A percentile compares a stretch with the other conserved stretches of the same genome.
Conservation (phyloP, 1,284 basidiomycete genomes). For the Cryptococcus sp. region DNA sequence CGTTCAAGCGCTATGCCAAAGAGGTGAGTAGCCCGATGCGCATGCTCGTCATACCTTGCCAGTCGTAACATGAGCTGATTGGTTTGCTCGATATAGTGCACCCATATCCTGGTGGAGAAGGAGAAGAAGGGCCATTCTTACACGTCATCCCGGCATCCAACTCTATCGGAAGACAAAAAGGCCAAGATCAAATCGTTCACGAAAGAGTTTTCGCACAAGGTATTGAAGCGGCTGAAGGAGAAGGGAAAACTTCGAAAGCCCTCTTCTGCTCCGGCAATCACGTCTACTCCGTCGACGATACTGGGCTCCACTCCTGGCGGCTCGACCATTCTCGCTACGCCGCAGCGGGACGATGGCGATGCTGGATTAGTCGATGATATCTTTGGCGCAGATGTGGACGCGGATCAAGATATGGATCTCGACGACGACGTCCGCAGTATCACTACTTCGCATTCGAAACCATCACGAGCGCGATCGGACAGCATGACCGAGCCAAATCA, state of each 20-base stretch:
- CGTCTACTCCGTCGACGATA: conserved; percentile 1
- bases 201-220: conserved; percentile 70
- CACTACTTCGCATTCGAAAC: conserved; percentile 40
- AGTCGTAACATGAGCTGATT: conserved; percentile 1
- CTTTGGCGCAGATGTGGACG: conserved; percentile 26
- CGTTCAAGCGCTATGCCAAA: conserved; percentile 93
- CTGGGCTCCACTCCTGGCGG: conserved; percentile 3
- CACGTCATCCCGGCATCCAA: conserved; percentile 67
- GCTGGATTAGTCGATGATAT: conserved; percentile 26
- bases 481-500: not conserved
- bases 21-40: conserved; percentile 64
- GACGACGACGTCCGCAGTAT: conserved; percentile 8
- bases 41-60: not conserved
- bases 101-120: conserved; percentile 80
- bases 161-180: conserved; percentile 81
- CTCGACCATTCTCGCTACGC: conserved; percentile 6
- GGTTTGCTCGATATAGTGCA: conserved; percentile 58
- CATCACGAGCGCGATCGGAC: conserved; percentile 57
- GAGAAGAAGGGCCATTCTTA: conserved; percentile 88
- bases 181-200: conserved; percentile 90
- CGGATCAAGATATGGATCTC: conserved; percentile 22
- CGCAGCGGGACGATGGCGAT: conserved; percentile 2
- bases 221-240: conserved; percentile 48
- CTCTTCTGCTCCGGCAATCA: not conserved
- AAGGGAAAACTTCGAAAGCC: conserved; percentile 42